Evolutionary conservation across 805 yeast genomes (phyloP), one percentile per base, ranked within the genome.

Genomic region (Kodamaea lidongshanica): DNA sequence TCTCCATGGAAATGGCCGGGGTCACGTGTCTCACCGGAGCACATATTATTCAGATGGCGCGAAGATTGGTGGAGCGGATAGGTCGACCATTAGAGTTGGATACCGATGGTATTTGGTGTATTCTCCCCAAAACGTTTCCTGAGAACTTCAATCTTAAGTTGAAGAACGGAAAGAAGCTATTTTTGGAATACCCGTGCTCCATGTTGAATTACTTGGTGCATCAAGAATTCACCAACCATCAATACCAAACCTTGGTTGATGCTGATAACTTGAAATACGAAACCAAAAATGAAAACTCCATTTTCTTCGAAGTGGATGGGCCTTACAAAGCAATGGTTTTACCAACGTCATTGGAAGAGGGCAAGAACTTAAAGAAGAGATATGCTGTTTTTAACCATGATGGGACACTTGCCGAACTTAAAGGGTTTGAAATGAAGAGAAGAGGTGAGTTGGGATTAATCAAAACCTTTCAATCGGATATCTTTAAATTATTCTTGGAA

Each of bases 21-120:
- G 92, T 92, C 12, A 92, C 99, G 0, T 94, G 98, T 69, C 67
- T 88, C 28, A 92, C 98, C 0, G 99, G 99, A 31, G 96, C 98
- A 1, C 86, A 95, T 0, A 92, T 92, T 45, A 92, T 92, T 64
- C 97, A 94, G 58, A 83, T 89, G 92, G 99, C 99, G 0, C 69
- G 97, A 39, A 62, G 81, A 1, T 61, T 92, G 36, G 96, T 92
- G 9, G 97, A 89, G 52, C 65, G 96, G 46, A 61, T 94, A 4
- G 99, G 99, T 2, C 70, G 97, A 44, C 98, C 98, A 0, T 63
- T 92, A 37, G 99, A 92, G 50, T 71, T 92, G 41, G 99, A 92
- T 58, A 92, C 99, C 0, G 99, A 92, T 69, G 99, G 99, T 66
- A 92, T 92, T 49, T 92, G 99, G 99, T 92, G 99, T 72, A 92